These are phyloP conservation scores for Hemileccinum rubropunctum DNA, from an alignment of 768 basidiomycete species.

Conservation along the genomic window DNA sequence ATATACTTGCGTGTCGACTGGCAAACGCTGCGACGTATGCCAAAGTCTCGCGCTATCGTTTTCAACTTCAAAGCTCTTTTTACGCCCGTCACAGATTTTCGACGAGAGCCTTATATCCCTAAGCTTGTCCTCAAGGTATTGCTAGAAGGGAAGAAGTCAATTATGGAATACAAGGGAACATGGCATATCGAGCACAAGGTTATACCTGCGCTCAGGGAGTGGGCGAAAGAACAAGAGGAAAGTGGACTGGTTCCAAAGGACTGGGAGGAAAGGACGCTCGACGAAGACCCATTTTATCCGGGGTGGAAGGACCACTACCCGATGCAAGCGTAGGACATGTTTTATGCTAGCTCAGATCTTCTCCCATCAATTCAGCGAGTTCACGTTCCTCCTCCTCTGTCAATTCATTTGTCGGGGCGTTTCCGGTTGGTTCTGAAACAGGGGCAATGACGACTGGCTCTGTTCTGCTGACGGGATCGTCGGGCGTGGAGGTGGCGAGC, in stretches of 20 bases:
- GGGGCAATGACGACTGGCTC: slow-evolving; percentile 22
- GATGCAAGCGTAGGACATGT: slow-evolving; percentile 10
- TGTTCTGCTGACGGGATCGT: slow-evolving; percentile 18
- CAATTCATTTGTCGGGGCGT: slow-evolving; percentile 39
- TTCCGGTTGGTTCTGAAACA: slow-evolving; percentile 27
- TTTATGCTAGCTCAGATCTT: slow-evolving; percentile 15
- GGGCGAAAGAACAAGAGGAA: slow-evolving; percentile 49
- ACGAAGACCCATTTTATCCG: slow-evolving; percentile 52
- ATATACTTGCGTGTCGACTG: slow-evolving; percentile 51
- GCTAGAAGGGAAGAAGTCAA: slow-evolving; percentile 36
- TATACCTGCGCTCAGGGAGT: slow-evolving; percentile 43
- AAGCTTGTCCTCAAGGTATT: slow-evolving; percentile 43
- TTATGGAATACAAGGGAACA: slow-evolving; percentile 45
- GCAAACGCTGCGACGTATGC: slow-evolving; percentile 52
- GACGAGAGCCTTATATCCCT: slow-evolving; percentile 47
- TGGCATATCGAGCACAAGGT: slow-evolving; percentile 41
- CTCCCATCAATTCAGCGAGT: slow-evolving; percentile 73
- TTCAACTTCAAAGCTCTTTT: slow-evolving; percentile 57
- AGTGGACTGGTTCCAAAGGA: slow-evolving; percentile 43
- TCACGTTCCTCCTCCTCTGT: slow-evolving; percentile 91
- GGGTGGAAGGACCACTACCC: slow-evolving; percentile 37
- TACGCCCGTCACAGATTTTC: slow-evolving; percentile 44
- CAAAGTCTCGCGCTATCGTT: slow-evolving; percentile 44
- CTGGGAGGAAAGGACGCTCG: slow-evolving; percentile 49
- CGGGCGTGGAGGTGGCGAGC: slow-evolving; percentile 24